Evolutionary conservation across 805 yeast genomes (phyloP).

Genomic region (Metschnikowia hibisci): DNA sequence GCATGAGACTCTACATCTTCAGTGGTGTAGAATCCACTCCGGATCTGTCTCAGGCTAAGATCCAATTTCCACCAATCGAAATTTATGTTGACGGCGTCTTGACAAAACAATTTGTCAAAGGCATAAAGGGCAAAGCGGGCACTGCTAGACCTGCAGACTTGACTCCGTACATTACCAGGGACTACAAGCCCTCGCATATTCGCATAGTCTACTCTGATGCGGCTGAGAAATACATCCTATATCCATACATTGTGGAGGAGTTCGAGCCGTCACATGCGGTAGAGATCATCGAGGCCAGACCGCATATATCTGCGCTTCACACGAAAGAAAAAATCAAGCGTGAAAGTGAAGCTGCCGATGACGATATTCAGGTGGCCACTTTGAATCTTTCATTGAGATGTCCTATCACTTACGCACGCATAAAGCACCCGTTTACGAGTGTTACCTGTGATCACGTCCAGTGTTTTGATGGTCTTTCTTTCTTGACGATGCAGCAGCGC

Average conservation of each 20-base stretch:
- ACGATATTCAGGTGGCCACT: constrained; percentile 63
- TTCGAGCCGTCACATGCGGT: constrained; percentile 23
- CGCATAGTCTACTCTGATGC: constrained; percentile 59
- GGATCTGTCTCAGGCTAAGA: constrained; percentile 23
- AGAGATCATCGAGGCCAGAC: constrained; percentile 25
- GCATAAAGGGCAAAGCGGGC: constrained; percentile 72
- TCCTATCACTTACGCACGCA: constrained; percentile 70
- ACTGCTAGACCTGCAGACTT: constrained; percentile 81
- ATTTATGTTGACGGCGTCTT: constrained; percentile 56
- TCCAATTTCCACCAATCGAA: constrained; percentile 76
- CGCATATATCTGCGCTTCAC: constrained; percentile 49
- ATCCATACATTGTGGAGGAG: constrained; percentile 55
- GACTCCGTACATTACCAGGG: constrained; percentile 41
- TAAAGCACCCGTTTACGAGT: constrained; percentile 70
- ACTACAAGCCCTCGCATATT: constrained; percentile 31
- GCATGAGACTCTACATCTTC: constrained; percentile 45
- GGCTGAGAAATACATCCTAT: constrained; percentile 45
- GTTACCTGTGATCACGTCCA: constrained; percentile 72
- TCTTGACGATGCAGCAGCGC: constrained; percentile 68
- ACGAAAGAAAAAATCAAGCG: constrained; percentile 46
- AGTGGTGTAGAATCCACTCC: constrained; percentile 43
- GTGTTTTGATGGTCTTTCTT: constrained; percentile 82
- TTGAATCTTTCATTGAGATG: constrained; percentile 68
- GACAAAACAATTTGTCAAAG: constrained; percentile 44
- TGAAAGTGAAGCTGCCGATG: constrained; percentile 41